Percentiles rank a stretch among this genome's conserved stretches.
Evolutionary conservation across 2,329 filamentous ascomycete species (phyloP).

Genomic region (Aspergillus pseudoviridinutans): DNA sequence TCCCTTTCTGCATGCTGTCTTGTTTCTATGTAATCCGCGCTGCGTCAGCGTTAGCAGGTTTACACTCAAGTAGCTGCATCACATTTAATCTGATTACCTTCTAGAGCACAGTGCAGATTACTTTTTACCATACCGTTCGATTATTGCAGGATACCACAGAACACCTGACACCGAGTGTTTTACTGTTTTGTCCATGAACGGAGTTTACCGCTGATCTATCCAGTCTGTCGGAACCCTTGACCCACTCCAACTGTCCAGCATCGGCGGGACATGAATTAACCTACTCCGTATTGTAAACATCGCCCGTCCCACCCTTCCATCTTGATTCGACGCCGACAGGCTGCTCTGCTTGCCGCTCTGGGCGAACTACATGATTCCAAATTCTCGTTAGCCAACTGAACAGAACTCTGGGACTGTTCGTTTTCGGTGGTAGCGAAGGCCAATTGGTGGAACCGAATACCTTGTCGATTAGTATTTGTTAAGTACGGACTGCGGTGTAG

Average conservation of each 20-base stretch:
- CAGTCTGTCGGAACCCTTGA: conserved; percentile 20
- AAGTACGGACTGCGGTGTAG: background rate
- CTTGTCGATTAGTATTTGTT: background rate
- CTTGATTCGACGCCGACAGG: background rate
- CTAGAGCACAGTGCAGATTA: background rate
- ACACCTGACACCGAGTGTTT: background rate
- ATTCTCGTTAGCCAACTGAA: background rate
- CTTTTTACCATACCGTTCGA: background rate
- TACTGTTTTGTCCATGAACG: conserved; percentile 1
- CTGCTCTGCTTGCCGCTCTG: background rate
- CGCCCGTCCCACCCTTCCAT: background rate
- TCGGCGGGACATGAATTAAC: conserved; percentile 5
- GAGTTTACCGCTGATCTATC: conserved; percentile 13
- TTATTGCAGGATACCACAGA: background rate
- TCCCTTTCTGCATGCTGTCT: conserved; percentile 1
- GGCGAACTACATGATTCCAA: background rate
- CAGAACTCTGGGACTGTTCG: too few species aligned
- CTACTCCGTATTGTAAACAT: background rate
- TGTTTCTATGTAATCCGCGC: background rate
- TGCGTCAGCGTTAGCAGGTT: background rate
- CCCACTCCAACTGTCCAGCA: conserved; percentile 10
- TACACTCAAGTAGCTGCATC: background rate
- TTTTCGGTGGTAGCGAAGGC: background rate
- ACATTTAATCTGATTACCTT: background rate
- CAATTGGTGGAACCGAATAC: background rate